A percentile compares a stretch with the other conserved stretches of the same genome.
These are phyloP conservation scores for Pinus tabuliformis DNA, from an alignment of 75 land plant genomes.

Conservation along the genomic window DNA sequence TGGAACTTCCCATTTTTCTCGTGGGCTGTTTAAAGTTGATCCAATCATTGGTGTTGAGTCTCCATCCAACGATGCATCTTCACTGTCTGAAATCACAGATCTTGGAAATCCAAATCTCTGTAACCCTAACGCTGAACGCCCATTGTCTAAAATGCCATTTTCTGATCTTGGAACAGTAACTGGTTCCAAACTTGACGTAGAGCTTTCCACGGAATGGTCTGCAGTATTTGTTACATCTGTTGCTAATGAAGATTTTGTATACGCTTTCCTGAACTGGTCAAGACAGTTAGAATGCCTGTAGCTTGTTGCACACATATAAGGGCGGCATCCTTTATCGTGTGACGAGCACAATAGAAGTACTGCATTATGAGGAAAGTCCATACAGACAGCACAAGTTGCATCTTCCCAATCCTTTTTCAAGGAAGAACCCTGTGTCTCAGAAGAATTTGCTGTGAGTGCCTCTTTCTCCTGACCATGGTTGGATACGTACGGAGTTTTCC, in stretches of 20 bases:
- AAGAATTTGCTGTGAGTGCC: not conserved
- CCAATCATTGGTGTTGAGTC: not conserved
- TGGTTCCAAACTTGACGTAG: slow-evolving; percentile 7
- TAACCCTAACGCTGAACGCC: not conserved
- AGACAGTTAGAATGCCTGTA: slow-evolving; percentile 70
- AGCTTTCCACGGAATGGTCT: slow-evolving; percentile 7
- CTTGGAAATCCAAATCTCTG: slow-evolving; percentile 4
- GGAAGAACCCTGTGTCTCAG: not conserved
- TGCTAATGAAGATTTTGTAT: slow-evolving; percentile 35
- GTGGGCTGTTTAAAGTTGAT: slow-evolving; percentile 2
- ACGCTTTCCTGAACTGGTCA: slow-evolving; percentile 64
- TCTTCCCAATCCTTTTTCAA: slow-evolving; percentile 56
- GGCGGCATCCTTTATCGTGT: slow-evolving; percentile 61
- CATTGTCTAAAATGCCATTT: slow-evolving; percentile 5
- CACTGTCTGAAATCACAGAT: slow-evolving; percentile 10
- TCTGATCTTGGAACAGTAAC: not conserved
- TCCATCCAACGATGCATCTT: slow-evolving; percentile 20
- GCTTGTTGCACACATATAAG: slow-evolving; percentile 83
- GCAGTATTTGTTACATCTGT: slow-evolving; percentile 5
- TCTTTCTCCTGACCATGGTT: slow-evolving; percentile 6
- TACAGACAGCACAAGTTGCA: slow-evolving; percentile 60
- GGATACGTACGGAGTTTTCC: slow-evolving; percentile 9
- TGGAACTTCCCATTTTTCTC: slow-evolving; percentile 32
- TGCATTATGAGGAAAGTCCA: slow-evolving; percentile 72
- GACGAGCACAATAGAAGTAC: slow-evolving; percentile 68